Conservation (phyloP, 2,329 filamentous ascomycete species). For the Thielaviopsis populi region DNA sequence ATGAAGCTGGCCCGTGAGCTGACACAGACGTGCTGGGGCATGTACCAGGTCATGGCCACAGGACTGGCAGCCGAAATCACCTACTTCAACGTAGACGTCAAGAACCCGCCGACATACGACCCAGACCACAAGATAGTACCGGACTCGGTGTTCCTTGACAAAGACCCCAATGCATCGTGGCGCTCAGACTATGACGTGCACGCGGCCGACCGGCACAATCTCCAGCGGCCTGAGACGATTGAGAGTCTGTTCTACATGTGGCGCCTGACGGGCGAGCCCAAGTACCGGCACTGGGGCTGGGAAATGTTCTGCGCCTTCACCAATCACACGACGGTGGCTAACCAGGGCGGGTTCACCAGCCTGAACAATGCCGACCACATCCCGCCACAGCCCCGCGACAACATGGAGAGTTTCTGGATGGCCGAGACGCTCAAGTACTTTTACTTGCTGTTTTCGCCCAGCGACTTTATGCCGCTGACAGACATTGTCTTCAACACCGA, state of each 20-base stretch:
- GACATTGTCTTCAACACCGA: constrained; percentile 92
- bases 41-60: constrained; percentile 81
- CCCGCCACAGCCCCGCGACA: constrained; percentile 59
- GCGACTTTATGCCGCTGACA: constrained; percentile 69
- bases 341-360: constrained; percentile 69
- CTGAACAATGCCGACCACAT: constrained; percentile 58
- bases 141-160: constrained; percentile 9
- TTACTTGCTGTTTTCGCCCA: constrained; percentile 79
- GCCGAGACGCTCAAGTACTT: constrained; percentile 97
- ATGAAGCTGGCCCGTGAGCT: constrained; percentile 78
- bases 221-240: constrained; percentile 92
- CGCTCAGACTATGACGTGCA: constrained; percentile 68
- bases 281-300: constrained; percentile 95
- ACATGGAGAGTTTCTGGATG: constrained; percentile 99
- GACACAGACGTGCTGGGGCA: constrained; percentile 95
- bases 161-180: constrained; percentile 39
- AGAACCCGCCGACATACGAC: constrained; percentile 19
- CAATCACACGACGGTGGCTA: constrained; percentile 64
- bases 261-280: constrained; percentile 80
- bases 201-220: constrained; percentile 71
- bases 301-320: constrained; percentile 92
- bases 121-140: constrained; percentile 23
- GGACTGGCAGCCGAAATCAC: constrained; percentile 91
- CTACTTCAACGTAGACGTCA: constrained; percentile 58
- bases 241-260: constrained; percentile 97